phyloP scores from a whole-genome alignment of 257 asterid species.

The Fraxinus excelsior region DNA sequence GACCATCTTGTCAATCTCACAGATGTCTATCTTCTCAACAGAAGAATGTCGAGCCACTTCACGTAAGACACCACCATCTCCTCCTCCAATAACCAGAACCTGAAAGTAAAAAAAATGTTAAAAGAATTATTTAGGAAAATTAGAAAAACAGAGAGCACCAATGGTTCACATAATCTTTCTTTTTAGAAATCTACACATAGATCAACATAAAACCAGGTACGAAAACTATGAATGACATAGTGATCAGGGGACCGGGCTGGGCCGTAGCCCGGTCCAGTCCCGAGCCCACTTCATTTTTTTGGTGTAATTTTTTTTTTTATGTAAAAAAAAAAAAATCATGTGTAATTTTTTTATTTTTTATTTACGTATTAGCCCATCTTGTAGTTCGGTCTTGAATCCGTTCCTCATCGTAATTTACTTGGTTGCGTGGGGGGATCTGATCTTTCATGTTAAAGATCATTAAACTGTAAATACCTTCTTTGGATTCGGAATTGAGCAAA shows the following conservation, averaged over 20 bases:
- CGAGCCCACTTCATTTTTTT: no score
- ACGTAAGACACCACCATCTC: conserved; percentile 98
- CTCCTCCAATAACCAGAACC: conserved; percentile 99
- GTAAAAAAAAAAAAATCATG: no score
- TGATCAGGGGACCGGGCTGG: not conserved
- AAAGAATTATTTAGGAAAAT: conserved; percentile 7
- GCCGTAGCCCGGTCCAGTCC: no score
- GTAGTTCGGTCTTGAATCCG: no score
- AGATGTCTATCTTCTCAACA: conserved; percentile 87
- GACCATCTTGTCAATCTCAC: conserved; percentile 97
- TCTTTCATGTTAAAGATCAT: not conserved
- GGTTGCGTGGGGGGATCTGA: no score
- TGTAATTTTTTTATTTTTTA: no score
- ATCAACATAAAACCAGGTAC: not conserved
- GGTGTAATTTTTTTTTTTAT: no score
- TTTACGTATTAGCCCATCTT: no score
- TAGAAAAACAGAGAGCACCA: not conserved
- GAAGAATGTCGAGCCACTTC: conserved; percentile 92
- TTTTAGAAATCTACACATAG: not conserved
- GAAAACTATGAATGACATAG: not conserved
- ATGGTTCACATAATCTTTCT: no score
- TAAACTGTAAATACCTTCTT: conserved; percentile 58
- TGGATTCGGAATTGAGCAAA: conserved; percentile 85
- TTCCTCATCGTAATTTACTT: no score
- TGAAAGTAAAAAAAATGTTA: conserved; percentile 20